Conservation (phyloP, 2,329 filamentous ascomycete species). For the Truncatella angustata region DNA sequence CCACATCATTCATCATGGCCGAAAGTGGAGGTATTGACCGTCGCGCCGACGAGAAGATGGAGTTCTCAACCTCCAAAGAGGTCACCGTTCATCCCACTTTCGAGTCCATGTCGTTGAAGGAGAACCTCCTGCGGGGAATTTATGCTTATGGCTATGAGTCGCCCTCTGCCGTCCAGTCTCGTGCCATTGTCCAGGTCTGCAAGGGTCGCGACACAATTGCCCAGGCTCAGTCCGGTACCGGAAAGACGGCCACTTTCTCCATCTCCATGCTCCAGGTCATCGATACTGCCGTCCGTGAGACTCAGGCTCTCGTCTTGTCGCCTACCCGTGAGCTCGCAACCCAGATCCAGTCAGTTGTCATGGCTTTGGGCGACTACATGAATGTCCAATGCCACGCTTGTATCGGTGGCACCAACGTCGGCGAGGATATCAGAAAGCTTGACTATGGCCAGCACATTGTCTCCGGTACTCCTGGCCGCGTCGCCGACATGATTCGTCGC, state of each 20-base stretch:
- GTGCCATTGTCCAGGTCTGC: conserved; percentile 97
- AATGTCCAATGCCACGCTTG: conserved; percentile 98
- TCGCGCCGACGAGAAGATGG: conserved; percentile 93
- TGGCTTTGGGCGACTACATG: conserved; percentile 99
- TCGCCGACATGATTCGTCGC: conserved; percentile 65
- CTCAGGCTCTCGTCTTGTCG: conserved; percentile 91
- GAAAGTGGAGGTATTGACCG: conserved; percentile 79
- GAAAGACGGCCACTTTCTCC: conserved; percentile 95
- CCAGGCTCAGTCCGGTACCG: conserved; percentile 94
- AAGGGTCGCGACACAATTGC: conserved; percentile 98
- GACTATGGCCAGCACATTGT: conserved; percentile 98
- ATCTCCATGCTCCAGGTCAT: conserved; percentile 96
- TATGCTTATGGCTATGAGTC: conserved; percentile 99
- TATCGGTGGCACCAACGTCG: conserved; percentile 96
- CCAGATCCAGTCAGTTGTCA: conserved; percentile 97
- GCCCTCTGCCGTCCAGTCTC: conserved; percentile 94
- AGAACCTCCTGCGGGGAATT: conserved; percentile 93
- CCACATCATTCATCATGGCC: conserved; percentile 88
- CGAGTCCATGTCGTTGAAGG: conserved; percentile 95
- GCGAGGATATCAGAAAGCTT: conserved; percentile 95
- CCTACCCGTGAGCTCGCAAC: conserved; percentile 95
- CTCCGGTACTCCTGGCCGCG: conserved; percentile 93
- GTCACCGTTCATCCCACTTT: conserved; percentile 93
- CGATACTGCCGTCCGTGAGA: conserved; percentile 88
- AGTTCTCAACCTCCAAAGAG: conserved; percentile 97